A percentile compares a stretch with the other conserved stretches of the same genome.
Conservation (phyloP, 2,329 filamentous ascomycete genomes). For the Fusarium coicis region DNA sequence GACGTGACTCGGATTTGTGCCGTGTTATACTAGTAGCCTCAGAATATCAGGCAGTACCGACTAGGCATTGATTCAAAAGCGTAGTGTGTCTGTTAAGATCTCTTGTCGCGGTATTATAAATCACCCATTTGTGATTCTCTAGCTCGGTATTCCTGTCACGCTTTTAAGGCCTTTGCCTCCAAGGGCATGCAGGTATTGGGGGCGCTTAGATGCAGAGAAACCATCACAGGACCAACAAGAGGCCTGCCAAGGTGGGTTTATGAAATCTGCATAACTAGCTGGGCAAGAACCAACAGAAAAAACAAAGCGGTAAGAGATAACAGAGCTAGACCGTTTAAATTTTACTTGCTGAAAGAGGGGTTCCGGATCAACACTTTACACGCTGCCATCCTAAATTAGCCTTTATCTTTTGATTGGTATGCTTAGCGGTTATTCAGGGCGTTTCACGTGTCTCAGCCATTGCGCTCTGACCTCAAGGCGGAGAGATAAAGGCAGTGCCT, state of each 20-base stretch:
- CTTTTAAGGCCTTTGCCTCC: not conserved
- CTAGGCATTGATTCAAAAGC: too few relatives aligned
- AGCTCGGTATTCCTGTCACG: not conserved
- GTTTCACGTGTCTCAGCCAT: not conserved
- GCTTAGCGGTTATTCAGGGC: not conserved
- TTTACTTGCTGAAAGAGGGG: not conserved
- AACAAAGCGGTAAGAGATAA: not conserved
- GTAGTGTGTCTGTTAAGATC: too few relatives aligned
- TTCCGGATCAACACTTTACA: not conserved
- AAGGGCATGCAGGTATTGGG: not conserved
- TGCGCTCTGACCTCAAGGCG: not conserved
- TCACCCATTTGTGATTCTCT: not conserved
- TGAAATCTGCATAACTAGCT: not conserved
- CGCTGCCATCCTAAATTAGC: not conserved
- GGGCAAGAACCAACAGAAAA: not conserved
- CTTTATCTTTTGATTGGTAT: not conserved
- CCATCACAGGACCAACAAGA: not conserved
- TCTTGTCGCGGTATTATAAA: not conserved
- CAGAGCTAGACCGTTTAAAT: not conserved
- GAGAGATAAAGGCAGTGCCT: not conserved
- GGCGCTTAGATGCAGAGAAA: not conserved
- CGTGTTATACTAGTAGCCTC: too few relatives aligned
- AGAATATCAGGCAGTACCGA: too few relatives aligned
- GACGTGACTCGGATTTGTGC: too few relatives aligned
- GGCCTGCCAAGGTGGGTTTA: not conserved